Evolutionary conservation across 768 basidiomycete genomes (phyloP), one percentile per base, ranked within the genome.

Genomic region (Russula abietina): DNA sequence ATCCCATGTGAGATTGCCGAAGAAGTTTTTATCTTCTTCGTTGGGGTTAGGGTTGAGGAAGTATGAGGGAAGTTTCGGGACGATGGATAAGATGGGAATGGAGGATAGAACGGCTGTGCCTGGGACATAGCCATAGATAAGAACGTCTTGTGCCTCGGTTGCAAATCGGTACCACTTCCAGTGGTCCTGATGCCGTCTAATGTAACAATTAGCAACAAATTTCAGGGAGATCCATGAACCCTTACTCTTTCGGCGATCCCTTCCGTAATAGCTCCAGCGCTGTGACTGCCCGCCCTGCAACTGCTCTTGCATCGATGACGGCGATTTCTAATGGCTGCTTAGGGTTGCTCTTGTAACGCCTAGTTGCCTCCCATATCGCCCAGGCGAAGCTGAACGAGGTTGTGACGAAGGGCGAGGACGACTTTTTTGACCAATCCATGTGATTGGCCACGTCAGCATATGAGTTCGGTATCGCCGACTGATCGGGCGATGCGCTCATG

Each of bases 281-380:
- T 16, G 89, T 89, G 10, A 83, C 79, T 32, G 85, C 82, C 65
- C 80, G 77, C 41, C 78, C 80, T 16, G 78, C 73, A 33, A 91
- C 73, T 56, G 83, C 80, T 52, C 74, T 75, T 3, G 87, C 83
- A 75, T 91, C 88, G 69, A 91, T 90, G 60, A 91, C 76, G 16
- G 89, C 89, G 65, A 91, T 89, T 71, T 91, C 81, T 32, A 91
- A 75, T 60, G 88, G 83, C 64, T 89, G 87, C 72, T 91, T 91
- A 57, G 89, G 74, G 43, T 84, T 84, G 41, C 78, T 74, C 67
- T 85, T 83, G 69, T 88, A 89, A n/a, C 89, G 83, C 60, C 87
- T 78, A 24, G 87, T 79, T 4, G 88, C 89, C 71, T 91, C 89
- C 88, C 88, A 91, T 41, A 91, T 78, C 9, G 88, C 84, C 89